A percentile compares a stretch with the other conserved stretches of the same genome.
phyloP scores from a whole-genome alignment of 441 rosid species.

The Aquilaria agallochum region DNA sequence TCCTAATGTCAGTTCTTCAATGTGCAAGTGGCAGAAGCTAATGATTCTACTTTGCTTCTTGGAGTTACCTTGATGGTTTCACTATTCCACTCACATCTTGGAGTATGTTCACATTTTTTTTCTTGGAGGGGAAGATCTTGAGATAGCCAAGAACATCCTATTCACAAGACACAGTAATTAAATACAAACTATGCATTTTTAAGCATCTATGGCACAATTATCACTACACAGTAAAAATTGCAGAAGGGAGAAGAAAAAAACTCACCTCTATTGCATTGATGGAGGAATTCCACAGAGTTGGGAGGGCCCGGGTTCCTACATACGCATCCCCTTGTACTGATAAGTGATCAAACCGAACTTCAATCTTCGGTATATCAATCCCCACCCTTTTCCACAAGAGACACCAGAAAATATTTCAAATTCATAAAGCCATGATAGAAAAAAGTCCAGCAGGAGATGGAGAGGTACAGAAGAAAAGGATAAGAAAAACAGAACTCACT shows the following conservation, averaged over 20 bases:
- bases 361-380: constrained; percentile 49
- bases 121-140: constrained; percentile 48
- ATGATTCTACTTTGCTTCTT: too few relatives aligned
- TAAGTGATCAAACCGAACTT: constrained; percentile 49
- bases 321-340: constrained; percentile 54
- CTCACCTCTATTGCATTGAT: constrained; percentile 48
- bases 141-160: constrained; percentile 40
- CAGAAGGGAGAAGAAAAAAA: not conserved
- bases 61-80: constrained; percentile 50
- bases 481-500: not conserved
- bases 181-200: not conserved
- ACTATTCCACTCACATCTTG: constrained; percentile 51
- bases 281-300: constrained; percentile 42
- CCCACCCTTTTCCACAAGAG: constrained; percentile 38
- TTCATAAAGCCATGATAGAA: not conserved
- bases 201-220: not conserved
- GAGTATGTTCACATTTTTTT: constrained; percentile 43
- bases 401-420: not conserved
- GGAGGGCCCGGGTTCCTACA: constrained; percentile 61
- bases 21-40: too few relatives aligned
- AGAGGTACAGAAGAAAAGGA: not conserved
- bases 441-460: not conserved
- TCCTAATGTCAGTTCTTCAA: not conserved
- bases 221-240: not conserved
- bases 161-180: constrained; percentile 4